Base-by-base conservation (phyloP, 306 rosid species). In the Rosa multiflora region DNA sequence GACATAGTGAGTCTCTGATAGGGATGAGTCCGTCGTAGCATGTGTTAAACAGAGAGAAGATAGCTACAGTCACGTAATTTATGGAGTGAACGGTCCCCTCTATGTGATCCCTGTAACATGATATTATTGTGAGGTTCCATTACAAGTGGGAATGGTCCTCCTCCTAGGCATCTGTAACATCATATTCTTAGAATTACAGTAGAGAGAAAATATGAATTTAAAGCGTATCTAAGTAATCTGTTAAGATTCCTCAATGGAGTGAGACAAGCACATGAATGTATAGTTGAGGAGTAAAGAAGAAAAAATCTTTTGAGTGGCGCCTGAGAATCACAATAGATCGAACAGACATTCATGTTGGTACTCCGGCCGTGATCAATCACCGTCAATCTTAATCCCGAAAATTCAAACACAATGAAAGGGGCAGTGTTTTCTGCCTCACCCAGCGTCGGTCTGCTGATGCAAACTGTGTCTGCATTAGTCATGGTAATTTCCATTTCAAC, bases 321-420 rank as follows among this genome's bases (percentile, higher is more conserved):
- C 32, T 35, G 66, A 73, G 11, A 78, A 78, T 21, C 79, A 49
- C 40, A 67, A 6, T 48, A 32, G 29, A 29, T 29, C 32, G 32
- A 73, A 9, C 67, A 51, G 51, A 8, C 12, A 56, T 32, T 10
- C 35, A 48, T 56, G 56, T 74, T 58, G 47, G 76, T 59, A 43
- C 70, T 53, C 75, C 53, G 29, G 29, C 29, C 29, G 29, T 49
- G 82, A 76, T 80, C 76, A 71, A 62, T 83, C 79, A 53, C 67
- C 68, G 5, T 82, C 83, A 56, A 49, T 82, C 83, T 64, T 52
- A 47, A 56, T 78, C 81, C n/a, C 6, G 11, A 78, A 70, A 43
- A 44, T 58, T 20, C 69, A 53, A 56, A 23, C 26, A n/a, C 46
- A 26, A 17, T 44, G 61, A 29, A 48, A 46, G 5, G 15, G 67